Evolutionary conservation across 2,329 filamentous ascomycete genomes (phyloP), one percentile per base, ranked within the genome.

Genomic region (Pestalotiopsis sp.): DNA sequence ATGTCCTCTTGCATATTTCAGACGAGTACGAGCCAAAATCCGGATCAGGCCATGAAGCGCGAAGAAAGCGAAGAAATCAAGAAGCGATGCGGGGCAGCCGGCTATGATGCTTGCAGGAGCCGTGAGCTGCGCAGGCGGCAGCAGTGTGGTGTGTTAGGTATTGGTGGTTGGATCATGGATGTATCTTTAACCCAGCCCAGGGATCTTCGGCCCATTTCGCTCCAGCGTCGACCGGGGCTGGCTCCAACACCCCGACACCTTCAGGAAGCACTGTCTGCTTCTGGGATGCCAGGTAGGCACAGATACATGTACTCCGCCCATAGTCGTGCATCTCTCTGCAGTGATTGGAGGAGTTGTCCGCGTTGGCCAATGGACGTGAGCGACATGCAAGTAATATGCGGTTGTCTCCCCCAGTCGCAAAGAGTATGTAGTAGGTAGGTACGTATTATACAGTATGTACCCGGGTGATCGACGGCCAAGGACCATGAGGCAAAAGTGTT

Each of bases 81-180:
- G 52, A 59, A 66, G 52, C 31, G 64, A 59, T 39, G 64, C 64
- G 64, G 64, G 64, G 64, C 52, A 23, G 31, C 64, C 52, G 64
- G 56, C 64, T 66, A n/a, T 49, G n/a, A 39, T 59, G 64, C 64
- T 66, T 66, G 64, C 56, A 66, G 52, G 45, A 66, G 64, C 64
- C 64, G 64, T 66, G 36, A 38, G 23, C 36, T 52, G 58, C 20
- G 64, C 27, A 59, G 64, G 17, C 52, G 25, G 36, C 45, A 52
- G 45, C 45, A 20, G 9, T 52, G 45, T 52, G 45, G 41, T 49
- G n/a, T 14, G 41, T 49, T 14, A 14, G n/a, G 13, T 49, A 49
- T 49, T 49, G 41, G 14, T 49, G 41, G 41, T 52, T 60, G 25
- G 31, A 14, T 60, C 14, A 14, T 60, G 31, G 57, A 23, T 27